Evolutionary conservation across 345 rosid species (phyloP), one percentile per base, ranked within the genome.

Genomic region (Eucalyptus albens): DNA sequence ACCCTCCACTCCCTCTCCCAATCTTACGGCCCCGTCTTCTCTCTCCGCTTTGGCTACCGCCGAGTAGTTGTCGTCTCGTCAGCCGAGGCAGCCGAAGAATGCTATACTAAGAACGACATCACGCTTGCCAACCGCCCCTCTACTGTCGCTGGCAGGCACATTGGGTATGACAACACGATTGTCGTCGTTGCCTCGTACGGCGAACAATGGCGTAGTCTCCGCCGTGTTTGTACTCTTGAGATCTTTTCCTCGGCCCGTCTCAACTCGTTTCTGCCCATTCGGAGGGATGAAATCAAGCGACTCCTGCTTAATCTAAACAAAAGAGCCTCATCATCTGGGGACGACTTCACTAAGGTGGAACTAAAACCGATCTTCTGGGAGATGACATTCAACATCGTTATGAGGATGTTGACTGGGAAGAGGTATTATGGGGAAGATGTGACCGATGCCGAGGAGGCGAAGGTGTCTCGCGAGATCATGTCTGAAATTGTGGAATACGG

Each of bases 171-270:
- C 90, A 16, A 83, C 89, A 92, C 95, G 81, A 88, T 90, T 40
- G 29, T 94, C 65, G 49, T 81, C 6, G 4, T 82, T 15, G 87
- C 94, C 3, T 56, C 93, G 11, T 94, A 94, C 56, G 95, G 96
- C 1, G 93, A 93, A 69, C 93, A 92, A 53, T 94, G 97, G 97
- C 93, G 96, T 86, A 95, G 94, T 89, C 94, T 93, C 17, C 95
- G 95, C 85, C 93, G 94, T 87, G 89, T 94, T 50, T 86, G 92
- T 53, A 85, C 93, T 55, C 40, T 90, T 4, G 94, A 94, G 53
- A 89, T 95, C 88, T 92, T 95, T 86, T 92, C 95, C 2, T 24
- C 92, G 6, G 77, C 67, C 60, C 92, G 94, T 47, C 91, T 92
- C 8, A 91, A 87, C 49, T 29, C 12, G 6, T 92, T 93, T 45